Evolutionary conservation across 106 monocot species (phyloP).

Genomic region (Hemerocallis citrina): DNA sequence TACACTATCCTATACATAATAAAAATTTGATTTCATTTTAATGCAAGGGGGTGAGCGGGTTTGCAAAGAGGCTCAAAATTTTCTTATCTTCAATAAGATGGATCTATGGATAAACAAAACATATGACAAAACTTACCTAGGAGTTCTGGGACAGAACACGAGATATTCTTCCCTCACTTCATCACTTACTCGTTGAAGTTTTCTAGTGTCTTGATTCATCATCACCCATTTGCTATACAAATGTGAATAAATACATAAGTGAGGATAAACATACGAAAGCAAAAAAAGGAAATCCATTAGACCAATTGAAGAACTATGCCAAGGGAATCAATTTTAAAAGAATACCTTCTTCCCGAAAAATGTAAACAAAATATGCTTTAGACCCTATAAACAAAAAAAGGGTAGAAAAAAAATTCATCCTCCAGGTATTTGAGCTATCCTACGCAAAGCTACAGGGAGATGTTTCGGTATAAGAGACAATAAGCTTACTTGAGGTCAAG

Average conservation of each 20-base stretch:
- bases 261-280: background rate
- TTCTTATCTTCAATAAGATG: background rate
- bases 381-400: background rate
- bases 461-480: too few species aligned
- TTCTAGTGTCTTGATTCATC: conserved; percentile 95
- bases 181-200: conserved; percentile 84
- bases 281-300: background rate
- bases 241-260: background rate
- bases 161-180: conserved; percentile 88
- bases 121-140: conserved; percentile 33
- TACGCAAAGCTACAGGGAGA: too few species aligned
- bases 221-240: conserved; percentile 83
- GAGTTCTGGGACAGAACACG: conserved; percentile 66
- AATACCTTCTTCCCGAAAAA: background rate
- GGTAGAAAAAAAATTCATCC: too few species aligned
- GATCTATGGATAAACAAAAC: background rate
- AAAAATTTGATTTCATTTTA: too few species aligned
- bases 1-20: background rate
- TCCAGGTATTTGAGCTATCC: too few species aligned
- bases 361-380: background rate
- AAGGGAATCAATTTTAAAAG: background rate
- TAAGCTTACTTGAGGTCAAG: too few species aligned
- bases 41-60: too few species aligned
- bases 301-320: background rate
- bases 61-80: background rate